Conservation (phyloP, 2,329 filamentous ascomycete genomes). For the Pyricularia pennisetigena region DNA sequence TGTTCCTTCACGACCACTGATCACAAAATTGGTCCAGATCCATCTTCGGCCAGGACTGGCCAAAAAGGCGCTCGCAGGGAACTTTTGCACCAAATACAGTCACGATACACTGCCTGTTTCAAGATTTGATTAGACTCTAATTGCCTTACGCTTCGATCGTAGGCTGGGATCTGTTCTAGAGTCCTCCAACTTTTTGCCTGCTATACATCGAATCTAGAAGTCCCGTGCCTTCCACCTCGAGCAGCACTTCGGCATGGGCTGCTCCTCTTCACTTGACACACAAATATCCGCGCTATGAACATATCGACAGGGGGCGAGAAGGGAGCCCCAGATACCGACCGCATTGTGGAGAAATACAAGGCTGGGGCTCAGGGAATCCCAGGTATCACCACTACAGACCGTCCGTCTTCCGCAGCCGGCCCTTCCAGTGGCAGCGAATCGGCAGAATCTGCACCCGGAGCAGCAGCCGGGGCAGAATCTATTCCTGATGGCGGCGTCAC, state of each 20-base stretch:
- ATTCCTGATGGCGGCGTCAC: constrained; percentile 23
- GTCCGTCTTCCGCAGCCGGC: background rate
- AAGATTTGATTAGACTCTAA: background rate
- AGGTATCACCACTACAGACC: background rate
- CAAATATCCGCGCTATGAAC: background rate
- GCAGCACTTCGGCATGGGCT: background rate
- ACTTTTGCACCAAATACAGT: background rate
- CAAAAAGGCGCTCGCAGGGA: background rate
- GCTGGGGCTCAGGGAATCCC: background rate
- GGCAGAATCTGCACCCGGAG: background rate
- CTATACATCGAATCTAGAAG: background rate
- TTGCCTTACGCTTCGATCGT: background rate
- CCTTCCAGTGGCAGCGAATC: background rate
- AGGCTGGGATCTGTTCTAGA: background rate
- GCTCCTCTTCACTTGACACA: background rate
- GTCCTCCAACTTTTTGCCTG: background rate
- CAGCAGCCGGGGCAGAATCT: background rate
- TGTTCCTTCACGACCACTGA: background rate
- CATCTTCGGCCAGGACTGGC: background rate
- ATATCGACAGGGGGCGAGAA: background rate
- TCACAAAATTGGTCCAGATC: background rate
- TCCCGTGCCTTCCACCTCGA: background rate
- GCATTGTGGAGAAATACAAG: background rate
- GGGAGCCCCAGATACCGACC: background rate
- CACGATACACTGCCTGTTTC: background rate